Base-by-base conservation (phyloP, 1,139 yeast species). In the Ogataea hybrid region DNA sequence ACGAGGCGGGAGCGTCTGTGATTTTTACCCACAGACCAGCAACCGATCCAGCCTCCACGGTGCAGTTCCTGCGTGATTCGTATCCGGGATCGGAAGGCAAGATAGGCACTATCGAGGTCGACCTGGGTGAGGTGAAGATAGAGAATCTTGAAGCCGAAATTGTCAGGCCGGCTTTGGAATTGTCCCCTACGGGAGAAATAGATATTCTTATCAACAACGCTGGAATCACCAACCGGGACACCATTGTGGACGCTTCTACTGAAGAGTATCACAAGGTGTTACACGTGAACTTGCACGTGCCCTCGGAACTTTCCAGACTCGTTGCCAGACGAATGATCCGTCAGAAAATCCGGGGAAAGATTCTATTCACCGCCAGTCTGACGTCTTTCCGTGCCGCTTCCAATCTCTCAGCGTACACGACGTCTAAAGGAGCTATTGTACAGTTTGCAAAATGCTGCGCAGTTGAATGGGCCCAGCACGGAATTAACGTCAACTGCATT, bases 331-430 rank as follows among this genome's bases (percentile, higher is more conserved):
- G 67, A 44, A 69, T 72, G 71, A 57, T 72, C 40, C 59, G 70
- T 42, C 59, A 66, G 54, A 67, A 73, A 12, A 72, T 74, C 21
- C 68, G 70, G 50, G 89, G 88, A 27, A 80, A 82, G 40, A 71
- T 82, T 52, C 73, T 82, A 51, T 75, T 81, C 58, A 77, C 86
- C 20, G 85, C 82, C 2, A 79, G 86, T 3, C 49, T 73, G 37
- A 55, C 63, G 43, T 63, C 75, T 0, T 71, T 64, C 61, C 65
- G 68, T 38, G 78, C 77, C 10, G 75, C 75, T 2, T 29, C 64
- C 41, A 56, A 62, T 41, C 62, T 68, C 28, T 67, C 78, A 4
- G 71, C 81, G 1, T 77, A 77, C 54, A 70, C 77, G 9, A 73
- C 77, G 8, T 64, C 79, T 16, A 77, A 77, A 57, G 79, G 77